These are phyloP conservation scores for Aechmea fasciata DNA, from an alignment of 176 grass and related monocot genomes.

Conservation along the genomic window DNA sequence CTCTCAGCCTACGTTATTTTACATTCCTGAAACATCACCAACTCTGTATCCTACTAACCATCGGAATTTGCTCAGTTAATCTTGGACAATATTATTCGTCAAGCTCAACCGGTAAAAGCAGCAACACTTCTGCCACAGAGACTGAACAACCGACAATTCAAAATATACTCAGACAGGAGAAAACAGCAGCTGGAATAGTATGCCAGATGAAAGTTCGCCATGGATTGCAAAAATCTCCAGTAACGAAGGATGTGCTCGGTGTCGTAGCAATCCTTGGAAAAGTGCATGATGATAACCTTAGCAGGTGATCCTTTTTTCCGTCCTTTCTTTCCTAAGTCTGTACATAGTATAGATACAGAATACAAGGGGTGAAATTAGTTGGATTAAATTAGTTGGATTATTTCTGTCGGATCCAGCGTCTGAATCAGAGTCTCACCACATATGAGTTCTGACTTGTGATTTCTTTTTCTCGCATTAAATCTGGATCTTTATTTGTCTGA, in stretches of 20 bases:
- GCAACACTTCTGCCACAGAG: slow-evolving; percentile 32
- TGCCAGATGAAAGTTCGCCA: slow-evolving; percentile 44
- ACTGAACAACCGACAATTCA: slow-evolving; percentile 35
- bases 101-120: slow-evolving; percentile 21
- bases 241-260: slow-evolving; percentile 59
- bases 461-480: too few relatives aligned
- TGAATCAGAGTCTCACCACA: too few relatives aligned
- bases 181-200: slow-evolving; percentile 46
- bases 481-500: too few relatives aligned
- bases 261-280: slow-evolving; percentile 64
- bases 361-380: too few relatives aligned
- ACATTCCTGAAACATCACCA: not conserved
- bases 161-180: slow-evolving; percentile 41
- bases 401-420: too few relatives aligned
- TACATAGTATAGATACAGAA: too few relatives aligned
- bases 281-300: slow-evolving; percentile 68
- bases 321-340: not conserved
- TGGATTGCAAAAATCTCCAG: slow-evolving; percentile 18
- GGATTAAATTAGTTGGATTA: too few relatives aligned
- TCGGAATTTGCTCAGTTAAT: slow-evolving; percentile 35
- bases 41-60: not conserved
- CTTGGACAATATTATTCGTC: slow-evolving; percentile 48
- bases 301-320: slow-evolving; percentile 42
- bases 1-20: not conserved
- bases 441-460: too few relatives aligned